Evolutionary conservation across 345 rosid genomes (phyloP).

Genomic region (Brassica juncea): DNA sequence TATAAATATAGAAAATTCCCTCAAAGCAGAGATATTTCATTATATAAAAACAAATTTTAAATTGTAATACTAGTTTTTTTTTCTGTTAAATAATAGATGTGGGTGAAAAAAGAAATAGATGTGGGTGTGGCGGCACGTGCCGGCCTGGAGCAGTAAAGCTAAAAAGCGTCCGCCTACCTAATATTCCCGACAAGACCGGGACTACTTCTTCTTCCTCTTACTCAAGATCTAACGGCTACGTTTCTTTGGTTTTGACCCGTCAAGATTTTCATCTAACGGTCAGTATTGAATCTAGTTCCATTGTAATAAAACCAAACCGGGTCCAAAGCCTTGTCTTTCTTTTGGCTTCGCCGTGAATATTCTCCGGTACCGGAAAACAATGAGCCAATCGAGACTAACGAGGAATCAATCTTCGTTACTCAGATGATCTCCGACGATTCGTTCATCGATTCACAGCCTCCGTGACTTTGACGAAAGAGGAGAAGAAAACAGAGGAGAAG

Average conservation of each 20-base stretch:
- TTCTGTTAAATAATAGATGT: neutral
- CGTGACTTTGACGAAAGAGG: constrained; percentile 44
- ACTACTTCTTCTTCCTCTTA: constrained; percentile 25
- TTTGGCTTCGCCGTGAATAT: neutral
- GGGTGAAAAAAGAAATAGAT: neutral
- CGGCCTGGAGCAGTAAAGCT: constrained; percentile 51
- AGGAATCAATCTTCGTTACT: constrained; percentile 81
- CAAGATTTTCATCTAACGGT: constrained; percentile 49
- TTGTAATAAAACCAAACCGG: constrained; percentile 34
- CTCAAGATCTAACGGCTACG: constrained; percentile 50
- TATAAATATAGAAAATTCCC: constrained; percentile 18
- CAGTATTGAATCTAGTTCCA: constrained; percentile 45
- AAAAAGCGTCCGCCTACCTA: constrained; percentile 20
- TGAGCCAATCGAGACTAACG: constrained; percentile 66
- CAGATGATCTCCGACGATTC: constrained; percentile 75
- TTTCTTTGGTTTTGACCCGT: constrained; percentile 22
- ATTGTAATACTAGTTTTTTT: too few relatives aligned
- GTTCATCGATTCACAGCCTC: constrained; percentile 89
- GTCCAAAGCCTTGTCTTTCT: constrained; percentile 24
- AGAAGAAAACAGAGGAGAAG: constrained; percentile 41
- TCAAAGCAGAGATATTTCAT: constrained; percentile 9
- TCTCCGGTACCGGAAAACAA: constrained; percentile 20
- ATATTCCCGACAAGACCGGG: constrained; percentile 46
- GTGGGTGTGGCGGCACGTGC: constrained; percentile 55
- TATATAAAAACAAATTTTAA: too few relatives aligned